Conservation (phyloP, 1,284 basidiomycete genomes). For the Apiotrichum gracile region DNA sequence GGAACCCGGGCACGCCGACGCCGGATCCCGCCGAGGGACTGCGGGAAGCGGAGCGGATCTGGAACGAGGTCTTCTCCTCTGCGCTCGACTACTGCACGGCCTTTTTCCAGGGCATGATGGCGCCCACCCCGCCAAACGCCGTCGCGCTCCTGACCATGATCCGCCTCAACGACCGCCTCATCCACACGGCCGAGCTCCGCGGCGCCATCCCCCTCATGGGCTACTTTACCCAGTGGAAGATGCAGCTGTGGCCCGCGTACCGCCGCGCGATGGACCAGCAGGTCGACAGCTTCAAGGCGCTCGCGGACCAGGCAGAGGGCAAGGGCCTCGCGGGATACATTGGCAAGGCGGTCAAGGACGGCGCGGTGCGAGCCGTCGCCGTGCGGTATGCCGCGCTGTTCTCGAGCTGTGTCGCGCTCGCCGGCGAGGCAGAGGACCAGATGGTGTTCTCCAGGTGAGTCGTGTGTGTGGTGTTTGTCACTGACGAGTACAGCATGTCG, state of each 20-base stretch:
- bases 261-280: conserved; percentile 81
- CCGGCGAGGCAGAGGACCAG: conserved; percentile 76
- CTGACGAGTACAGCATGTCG: conserved; percentile 56
- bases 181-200: conserved; percentile 65
- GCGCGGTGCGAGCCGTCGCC: conserved; percentile 56
- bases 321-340: conserved; percentile 49
- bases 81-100: conserved; percentile 69
- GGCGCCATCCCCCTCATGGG: conserved; percentile 69
- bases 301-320: conserved; percentile 64
- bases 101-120: conserved; percentile 26
- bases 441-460: conserved; percentile 87
- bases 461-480: neutral
- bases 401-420: conserved; percentile 69
- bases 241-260: conserved; percentile 85
- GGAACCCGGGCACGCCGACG: conserved; percentile 13
- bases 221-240: conserved; percentile 68
- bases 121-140: conserved; percentile 56
- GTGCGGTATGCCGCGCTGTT: conserved; percentile 70
- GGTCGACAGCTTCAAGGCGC: conserved; percentile 68
- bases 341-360: conserved; percentile 62
- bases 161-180: conserved; percentile 71
- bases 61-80: conserved; percentile 88
- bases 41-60: conserved; percentile 52
- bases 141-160: conserved; percentile 80
- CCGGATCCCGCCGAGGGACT: conserved; percentile 48